Percentiles rank a stretch among this genome's conserved stretches.
phyloP scores from a whole-genome alignment of 805 yeast genomes.

The Candida pseudoglaebosa region DNA sequence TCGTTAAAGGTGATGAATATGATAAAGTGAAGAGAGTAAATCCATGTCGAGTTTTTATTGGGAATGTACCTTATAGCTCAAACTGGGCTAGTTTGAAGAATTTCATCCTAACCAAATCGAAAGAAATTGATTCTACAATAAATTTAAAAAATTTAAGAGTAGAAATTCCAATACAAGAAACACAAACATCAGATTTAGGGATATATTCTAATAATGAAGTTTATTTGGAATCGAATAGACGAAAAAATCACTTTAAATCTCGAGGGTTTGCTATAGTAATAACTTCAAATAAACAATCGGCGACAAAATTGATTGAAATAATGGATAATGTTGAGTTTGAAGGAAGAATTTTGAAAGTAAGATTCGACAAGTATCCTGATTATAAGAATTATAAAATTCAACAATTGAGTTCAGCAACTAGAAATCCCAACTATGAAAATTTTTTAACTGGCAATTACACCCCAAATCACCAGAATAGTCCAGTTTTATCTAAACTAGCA shows the following conservation, averaged over 20 bases:
- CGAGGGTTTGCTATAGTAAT: slow-evolving; percentile 67
- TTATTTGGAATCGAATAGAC: background rate
- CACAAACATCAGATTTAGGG: slow-evolving; percentile 4
- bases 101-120: slow-evolving; percentile 21
- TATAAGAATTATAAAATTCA: slow-evolving; percentile 28
- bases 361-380: slow-evolving; percentile 54
- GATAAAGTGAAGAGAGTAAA: slow-evolving; percentile 31
- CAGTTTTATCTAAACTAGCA: slow-evolving; percentile 22
- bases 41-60: slow-evolving; percentile 46
- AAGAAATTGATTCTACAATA: slow-evolving; percentile 24
- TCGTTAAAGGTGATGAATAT: slow-evolving; percentile 20
- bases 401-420: slow-evolving; percentile 10
- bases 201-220: too few species aligned
- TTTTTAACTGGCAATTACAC: too few species aligned
- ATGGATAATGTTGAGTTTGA: slow-evolving; percentile 54
- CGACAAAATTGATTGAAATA: slow-evolving; percentile 43
- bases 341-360: slow-evolving; percentile 57
- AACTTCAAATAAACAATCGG: slow-evolving; percentile 43
- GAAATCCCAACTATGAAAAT: too few species aligned
- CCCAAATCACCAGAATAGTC: too few species aligned
- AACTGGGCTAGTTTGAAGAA: slow-evolving; percentile 31
- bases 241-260: slow-evolving; percentile 10
- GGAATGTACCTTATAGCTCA: slow-evolving; percentile 51
- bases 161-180: slow-evolving; percentile 41
- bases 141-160: slow-evolving; percentile 29